These are phyloP conservation scores for Podosphaera xanthii DNA, from an alignment of 2,329 filamentous ascomycete species.

Conservation along the genomic window DNA sequence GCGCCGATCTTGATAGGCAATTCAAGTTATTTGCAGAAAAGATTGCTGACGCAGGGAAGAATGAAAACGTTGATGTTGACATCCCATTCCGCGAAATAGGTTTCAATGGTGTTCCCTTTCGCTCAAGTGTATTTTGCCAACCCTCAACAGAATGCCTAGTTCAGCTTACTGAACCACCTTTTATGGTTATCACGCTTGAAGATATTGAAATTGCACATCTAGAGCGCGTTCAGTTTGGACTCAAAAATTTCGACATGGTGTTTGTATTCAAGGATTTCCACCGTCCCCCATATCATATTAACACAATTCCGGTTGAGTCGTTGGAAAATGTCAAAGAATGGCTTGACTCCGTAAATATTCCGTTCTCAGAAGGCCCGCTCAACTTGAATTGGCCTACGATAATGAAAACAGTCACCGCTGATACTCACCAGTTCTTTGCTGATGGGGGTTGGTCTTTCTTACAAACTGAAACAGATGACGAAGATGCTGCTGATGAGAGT, in stretches of 20 bases:
- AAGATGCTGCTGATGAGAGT: constrained; percentile 54
- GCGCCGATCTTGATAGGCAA: constrained; percentile 79
- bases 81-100: constrained; percentile 92
- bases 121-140: constrained; percentile 86
- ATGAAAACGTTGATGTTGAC: constrained; percentile 77
- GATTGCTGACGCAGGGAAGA: constrained; percentile 84
- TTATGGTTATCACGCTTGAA: constrained; percentile 83
- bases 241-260: constrained; percentile 98
- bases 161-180: constrained; percentile 88
- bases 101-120: constrained; percentile 89
- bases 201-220: constrained; percentile 93
- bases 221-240: constrained; percentile 84
- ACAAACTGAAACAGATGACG: constrained; percentile 66
- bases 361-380: constrained; percentile 79
- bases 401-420: constrained; percentile 93
- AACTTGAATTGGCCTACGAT: constrained; percentile 98
- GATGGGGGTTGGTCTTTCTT: constrained; percentile 94
- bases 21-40: constrained; percentile 96
- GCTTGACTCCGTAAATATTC: constrained; percentile 86
- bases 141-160: constrained; percentile 93
- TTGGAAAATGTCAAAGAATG: constrained; percentile 94
- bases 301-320: constrained; percentile 90
- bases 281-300: constrained; percentile 77
- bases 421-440: constrained; percentile 84
- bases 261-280: constrained; percentile 97